Base-by-base conservation (phyloP, 2,329 filamentous ascomycete genomes). In the Triangularia setosa region DNA sequence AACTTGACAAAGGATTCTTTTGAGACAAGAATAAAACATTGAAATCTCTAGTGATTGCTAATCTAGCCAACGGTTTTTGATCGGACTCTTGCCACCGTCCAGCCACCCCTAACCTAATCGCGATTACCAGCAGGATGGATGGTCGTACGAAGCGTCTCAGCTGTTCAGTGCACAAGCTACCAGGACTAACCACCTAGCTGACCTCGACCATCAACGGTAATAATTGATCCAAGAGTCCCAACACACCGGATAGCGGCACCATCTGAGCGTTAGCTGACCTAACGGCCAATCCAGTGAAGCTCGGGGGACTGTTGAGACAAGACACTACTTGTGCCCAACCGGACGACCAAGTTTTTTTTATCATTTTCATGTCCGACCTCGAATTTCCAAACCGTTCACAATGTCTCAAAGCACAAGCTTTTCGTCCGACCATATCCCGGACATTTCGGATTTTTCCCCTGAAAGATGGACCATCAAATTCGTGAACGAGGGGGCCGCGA, bases 401-500 rank as follows among this genome's bases (percentile, higher is more conserved):
- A 48, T 48, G 40, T 48, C 40, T 48, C 40, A 21, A 48, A 48
- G 40, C 40, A 5, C 40, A 48, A 21, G 40, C 40, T 12, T 48
- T 48, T 21, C 40, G 40, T 48, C 40, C 21, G 40, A 28, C 12
- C 16, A 25, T 16, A 60, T 25, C 21, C 57, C 57, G 25, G 35
- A 60, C 27, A 40, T 60, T 18, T 60, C 58, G 16, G 18, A 8
- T 28, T 25, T 33, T 30, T 25, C 11, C 24, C 58, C 48, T 54
- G 58, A 58, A n/a, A 30, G 57, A 5, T 69, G 60, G 56, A 21
- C 66, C 16, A 68, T 69, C 66, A 70, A 72, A 59, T 78, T 85
- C 64, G 76, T 87, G 23, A 84, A 82, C 25, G 91, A 95, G 75
- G 91, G 91, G 24, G 88, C 90, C 24, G 90, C 91, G 61, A 94